Conservation (phyloP, 768 basidiomycete species). For the Pseudohyphozyma bogoriensis region DNA sequence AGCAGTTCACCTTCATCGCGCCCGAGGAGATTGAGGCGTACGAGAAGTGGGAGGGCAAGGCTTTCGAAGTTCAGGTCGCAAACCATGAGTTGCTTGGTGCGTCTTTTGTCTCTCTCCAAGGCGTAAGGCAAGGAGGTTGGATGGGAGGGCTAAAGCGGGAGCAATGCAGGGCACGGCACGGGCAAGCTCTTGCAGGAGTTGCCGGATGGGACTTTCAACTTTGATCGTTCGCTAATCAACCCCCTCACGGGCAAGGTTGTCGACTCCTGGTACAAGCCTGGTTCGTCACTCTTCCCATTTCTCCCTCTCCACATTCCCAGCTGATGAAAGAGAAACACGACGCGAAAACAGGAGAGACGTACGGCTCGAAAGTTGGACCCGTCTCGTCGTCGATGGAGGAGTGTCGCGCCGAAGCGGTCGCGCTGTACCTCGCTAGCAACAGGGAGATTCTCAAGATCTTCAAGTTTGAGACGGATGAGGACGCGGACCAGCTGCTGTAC, state of each 20-base stretch:
- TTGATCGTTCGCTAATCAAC: slow-evolving; percentile 49
- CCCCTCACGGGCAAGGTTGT: slow-evolving; percentile 25
- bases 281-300: slow-evolving; percentile 38
- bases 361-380: slow-evolving; percentile 70
- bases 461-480: slow-evolving; percentile 60
- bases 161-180: slow-evolving; percentile 65
- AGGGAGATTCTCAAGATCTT: slow-evolving; percentile 68
- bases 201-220: slow-evolving; percentile 67
- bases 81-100: slow-evolving; percentile 70
- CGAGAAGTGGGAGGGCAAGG: slow-evolving; percentile 63
- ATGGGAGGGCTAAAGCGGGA: no score
- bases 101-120: background rate
- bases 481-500: slow-evolving; percentile 60
- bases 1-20: slow-evolving; percentile 71
- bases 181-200: slow-evolving; percentile 74
- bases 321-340: background rate
- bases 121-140: no score
- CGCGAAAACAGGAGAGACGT: slow-evolving; percentile 44
- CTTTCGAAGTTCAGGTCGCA: slow-evolving; percentile 80
- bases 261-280: slow-evolving; percentile 76
- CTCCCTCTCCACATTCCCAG: background rate
- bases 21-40: slow-evolving; percentile 65
- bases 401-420: slow-evolving; percentile 82
- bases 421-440: slow-evolving; percentile 68
- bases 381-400: slow-evolving; percentile 87